Percentiles rank a stretch among this genome's conserved stretches.
phyloP scores from a whole-genome alignment of 2,329 filamentous ascomycete species.

The Diaporthe citri region DNA sequence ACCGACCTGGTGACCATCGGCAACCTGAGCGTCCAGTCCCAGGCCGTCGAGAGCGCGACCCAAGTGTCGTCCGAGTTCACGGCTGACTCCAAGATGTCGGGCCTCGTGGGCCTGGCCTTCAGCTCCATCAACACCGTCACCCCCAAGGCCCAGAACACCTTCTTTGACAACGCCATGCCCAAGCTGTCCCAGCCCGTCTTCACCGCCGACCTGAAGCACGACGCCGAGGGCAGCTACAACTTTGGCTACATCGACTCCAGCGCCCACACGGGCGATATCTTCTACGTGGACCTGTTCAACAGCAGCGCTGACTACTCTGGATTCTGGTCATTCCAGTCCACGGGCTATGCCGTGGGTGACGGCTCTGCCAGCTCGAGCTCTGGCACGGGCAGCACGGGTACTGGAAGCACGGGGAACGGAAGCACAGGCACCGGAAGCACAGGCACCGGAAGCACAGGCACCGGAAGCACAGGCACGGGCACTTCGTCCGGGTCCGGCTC shows the following conservation, averaged over 20 bases:
- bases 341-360: conserved; percentile 48
- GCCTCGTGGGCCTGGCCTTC: conserved; percentile 42
- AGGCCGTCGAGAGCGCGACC: conserved; percentile 44
- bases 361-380: conserved; percentile 37
- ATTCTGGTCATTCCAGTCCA: conserved; percentile 55
- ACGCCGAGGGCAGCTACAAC: conserved; percentile 53
- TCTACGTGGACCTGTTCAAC: conserved; percentile 50
- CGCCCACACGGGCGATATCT: conserved; percentile 51
- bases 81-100: conserved; percentile 38
- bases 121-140: conserved; percentile 45
- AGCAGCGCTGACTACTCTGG: conserved; percentile 44
- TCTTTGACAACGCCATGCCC: conserved; percentile 50
- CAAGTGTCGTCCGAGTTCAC: conserved; percentile 43
- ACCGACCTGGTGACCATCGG: conserved; percentile 47
- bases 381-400: background rate
- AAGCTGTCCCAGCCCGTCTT: conserved; percentile 47
- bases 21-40: conserved; percentile 42
- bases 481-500: conserved; percentile 1
- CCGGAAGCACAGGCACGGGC: background rate
- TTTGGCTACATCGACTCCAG: conserved; percentile 52
- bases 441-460: background rate
- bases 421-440: background rate
- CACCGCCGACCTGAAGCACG: conserved; percentile 50
- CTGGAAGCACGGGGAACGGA: background rate
- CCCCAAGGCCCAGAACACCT: conserved; percentile 45